These are phyloP conservation scores for Periconia sp. DNA, from an alignment of 2,329 filamentous ascomycete species.

Conservation along the genomic window DNA sequence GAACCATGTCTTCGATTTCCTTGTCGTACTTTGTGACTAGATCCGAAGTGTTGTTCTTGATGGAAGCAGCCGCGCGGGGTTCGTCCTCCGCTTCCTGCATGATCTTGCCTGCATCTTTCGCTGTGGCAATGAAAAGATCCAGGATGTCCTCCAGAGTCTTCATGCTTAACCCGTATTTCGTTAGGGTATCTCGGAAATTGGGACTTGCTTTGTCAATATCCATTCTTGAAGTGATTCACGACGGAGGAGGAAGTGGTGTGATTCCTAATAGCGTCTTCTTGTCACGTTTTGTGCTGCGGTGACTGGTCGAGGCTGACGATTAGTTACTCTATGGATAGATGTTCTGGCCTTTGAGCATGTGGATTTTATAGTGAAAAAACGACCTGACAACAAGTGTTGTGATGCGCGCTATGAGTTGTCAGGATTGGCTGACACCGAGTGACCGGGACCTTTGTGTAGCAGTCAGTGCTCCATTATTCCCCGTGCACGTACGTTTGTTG, in stretches of 20 bases:
- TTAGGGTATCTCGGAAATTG: slow-evolving; percentile 12
- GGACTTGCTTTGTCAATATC: not conserved
- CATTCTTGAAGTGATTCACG: not conserved
- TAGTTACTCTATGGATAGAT: too few relatives aligned
- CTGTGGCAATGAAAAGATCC: slow-evolving; percentile 25
- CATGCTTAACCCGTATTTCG: slow-evolving; percentile 18
- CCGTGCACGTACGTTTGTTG: too few relatives aligned
- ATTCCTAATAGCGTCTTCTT: too few relatives aligned
- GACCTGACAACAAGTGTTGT: too few relatives aligned
- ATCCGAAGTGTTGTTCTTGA: slow-evolving; percentile 49
- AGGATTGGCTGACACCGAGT: too few relatives aligned
- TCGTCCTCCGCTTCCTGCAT: slow-evolving; percentile 36
- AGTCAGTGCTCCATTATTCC: too few relatives aligned
- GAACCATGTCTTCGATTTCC: slow-evolving; percentile 56
- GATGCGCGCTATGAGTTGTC: too few relatives aligned
- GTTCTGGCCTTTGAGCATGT: too few relatives aligned
- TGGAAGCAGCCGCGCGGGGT: slow-evolving; percentile 21
- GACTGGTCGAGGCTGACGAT: too few relatives aligned
- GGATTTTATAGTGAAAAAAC: too few relatives aligned
- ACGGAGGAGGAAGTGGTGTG: not conserved
- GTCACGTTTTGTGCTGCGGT: too few relatives aligned
- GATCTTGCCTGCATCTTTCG: slow-evolving; percentile 31
- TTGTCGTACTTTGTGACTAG: slow-evolving; percentile 59
- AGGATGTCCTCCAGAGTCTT: slow-evolving; percentile 17
- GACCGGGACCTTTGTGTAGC: too few relatives aligned